Evolutionary conservation across 208 protist species (phyloP).

Genomic region (Endotrypanum monterogeii): DNA sequence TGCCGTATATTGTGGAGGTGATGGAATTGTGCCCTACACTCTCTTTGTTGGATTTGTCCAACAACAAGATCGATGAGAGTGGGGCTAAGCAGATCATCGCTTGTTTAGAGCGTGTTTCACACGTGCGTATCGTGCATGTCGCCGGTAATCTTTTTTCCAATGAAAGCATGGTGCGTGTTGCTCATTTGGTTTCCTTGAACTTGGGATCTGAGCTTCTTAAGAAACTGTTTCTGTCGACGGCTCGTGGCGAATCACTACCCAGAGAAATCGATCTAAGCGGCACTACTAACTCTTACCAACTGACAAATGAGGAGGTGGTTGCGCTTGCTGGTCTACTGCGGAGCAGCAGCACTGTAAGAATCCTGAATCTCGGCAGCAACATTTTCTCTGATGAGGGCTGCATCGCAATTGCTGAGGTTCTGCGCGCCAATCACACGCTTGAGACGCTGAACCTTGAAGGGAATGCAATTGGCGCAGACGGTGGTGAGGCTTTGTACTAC

Average conservation of each 20-base stretch:
- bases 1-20: conserved; percentile 62
- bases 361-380: conserved; percentile 81
- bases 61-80: conserved; percentile 75
- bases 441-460: conserved; percentile 74
- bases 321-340: conserved; percentile 60
- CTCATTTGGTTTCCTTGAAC: conserved; percentile 75
- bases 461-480: conserved; percentile 68
- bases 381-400: conserved; percentile 71
- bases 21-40: conserved; percentile 57
- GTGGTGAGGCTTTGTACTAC: conserved; percentile 74
- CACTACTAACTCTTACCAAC: conserved; percentile 33
- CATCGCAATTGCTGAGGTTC: conserved; percentile 70
- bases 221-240: conserved; percentile 45
- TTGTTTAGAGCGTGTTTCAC: conserved; percentile 42
- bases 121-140: conserved; percentile 48
- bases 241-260: conserved; percentile 40
- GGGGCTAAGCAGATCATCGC: conserved; percentile 53
- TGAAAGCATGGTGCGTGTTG: conserved; percentile 42
- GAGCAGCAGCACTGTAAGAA: conserved; percentile 44
- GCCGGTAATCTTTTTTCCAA: conserved; percentile 59
- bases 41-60: conserved; percentile 53
- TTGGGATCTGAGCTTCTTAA: conserved; percentile 70
- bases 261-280: conserved; percentile 74
- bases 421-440: conserved; percentile 75
- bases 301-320: conserved; percentile 72